Percentiles rank a stretch among this genome's conserved stretches.
These are phyloP conservation scores for Aphanomyces astaci DNA, from an alignment of 352 stramenopile genomes.

Conservation along the genomic window DNA sequence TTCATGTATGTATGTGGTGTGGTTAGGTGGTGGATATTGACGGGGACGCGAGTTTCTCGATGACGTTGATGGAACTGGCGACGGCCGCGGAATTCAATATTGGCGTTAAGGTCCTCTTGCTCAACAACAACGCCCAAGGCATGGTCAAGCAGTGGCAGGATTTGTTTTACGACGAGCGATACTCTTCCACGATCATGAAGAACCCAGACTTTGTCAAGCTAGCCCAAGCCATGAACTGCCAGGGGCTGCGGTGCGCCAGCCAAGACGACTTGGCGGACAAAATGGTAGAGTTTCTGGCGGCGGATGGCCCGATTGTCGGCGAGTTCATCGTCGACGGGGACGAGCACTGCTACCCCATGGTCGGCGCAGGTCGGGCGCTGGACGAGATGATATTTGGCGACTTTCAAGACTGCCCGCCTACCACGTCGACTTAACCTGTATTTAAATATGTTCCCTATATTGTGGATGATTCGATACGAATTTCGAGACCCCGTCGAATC, in stretches of 20 bases:
- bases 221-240: constrained; percentile 89
- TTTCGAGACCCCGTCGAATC: too few relatives aligned
- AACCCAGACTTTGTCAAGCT: constrained; percentile 93
- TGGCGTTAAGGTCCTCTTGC: constrained; percentile 91
- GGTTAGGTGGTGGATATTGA: constrained; percentile 87
- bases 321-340: constrained; percentile 93
- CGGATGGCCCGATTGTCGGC: constrained; percentile 89
- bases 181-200: constrained; percentile 84
- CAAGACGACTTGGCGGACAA: constrained; percentile 85
- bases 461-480: constrained; percentile 1
- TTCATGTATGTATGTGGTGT: background rate
- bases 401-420: constrained; percentile 88
- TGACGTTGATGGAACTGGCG: constrained; percentile 95
- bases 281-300: constrained; percentile 90
- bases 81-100: constrained; percentile 92
- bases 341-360: constrained; percentile 92
- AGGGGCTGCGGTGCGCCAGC: constrained; percentile 82
- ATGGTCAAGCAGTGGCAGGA: constrained; percentile 98
- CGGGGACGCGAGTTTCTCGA: constrained; percentile 93
- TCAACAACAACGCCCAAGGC: constrained; percentile 96
- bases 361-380: constrained; percentile 82
- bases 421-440: constrained; percentile 83
- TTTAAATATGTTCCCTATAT: too few relatives aligned
- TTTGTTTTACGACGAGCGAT: constrained; percentile 94
- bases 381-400: constrained; percentile 96